phyloP scores from a whole-genome alignment of 306 rosid genomes.

The Prosopis cineraria region DNA sequence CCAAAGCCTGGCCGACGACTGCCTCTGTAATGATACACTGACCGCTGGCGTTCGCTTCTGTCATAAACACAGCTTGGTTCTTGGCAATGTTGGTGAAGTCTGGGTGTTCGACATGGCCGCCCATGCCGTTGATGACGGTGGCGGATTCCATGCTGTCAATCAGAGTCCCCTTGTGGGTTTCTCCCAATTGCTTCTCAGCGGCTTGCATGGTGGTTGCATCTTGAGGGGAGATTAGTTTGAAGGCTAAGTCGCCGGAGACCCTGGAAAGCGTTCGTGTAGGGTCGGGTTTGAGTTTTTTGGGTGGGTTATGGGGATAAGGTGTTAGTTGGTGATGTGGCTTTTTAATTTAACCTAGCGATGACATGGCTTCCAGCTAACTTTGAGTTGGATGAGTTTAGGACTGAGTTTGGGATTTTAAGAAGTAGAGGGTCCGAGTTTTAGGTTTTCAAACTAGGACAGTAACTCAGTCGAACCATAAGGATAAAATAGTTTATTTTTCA shows the following conservation, averaged over 20 bases:
- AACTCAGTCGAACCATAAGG: no score
- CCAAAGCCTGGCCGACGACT: conserved; percentile 19
- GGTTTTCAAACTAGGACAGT: no score
- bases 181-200: conserved; percentile 46
- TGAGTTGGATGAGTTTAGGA: no score
- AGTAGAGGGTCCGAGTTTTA: no score
- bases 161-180: conserved; percentile 41
- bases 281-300: no score
- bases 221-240: conserved; percentile 34
- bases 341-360: no score
- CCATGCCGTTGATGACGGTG: conserved; percentile 33
- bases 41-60: conserved; percentile 8
- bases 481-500: no score
- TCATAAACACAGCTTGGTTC: conserved; percentile 32
- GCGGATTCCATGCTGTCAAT: conserved; percentile 54
- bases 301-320: no score
- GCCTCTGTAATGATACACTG: conserved; percentile 17
- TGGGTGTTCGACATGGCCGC: conserved; percentile 23
- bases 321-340: no score
- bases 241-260: conserved; percentile 50
- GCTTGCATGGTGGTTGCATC: conserved; percentile 48
- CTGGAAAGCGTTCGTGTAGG: no score
- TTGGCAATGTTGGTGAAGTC: conserved; percentile 18
- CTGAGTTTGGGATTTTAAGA: no score
- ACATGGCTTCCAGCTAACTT: no score